A percentile compares a stretch with the other conserved stretches of the same genome.
phyloP scores from a whole-genome alignment of 805 yeast species.

The Starmerella apis region DNA sequence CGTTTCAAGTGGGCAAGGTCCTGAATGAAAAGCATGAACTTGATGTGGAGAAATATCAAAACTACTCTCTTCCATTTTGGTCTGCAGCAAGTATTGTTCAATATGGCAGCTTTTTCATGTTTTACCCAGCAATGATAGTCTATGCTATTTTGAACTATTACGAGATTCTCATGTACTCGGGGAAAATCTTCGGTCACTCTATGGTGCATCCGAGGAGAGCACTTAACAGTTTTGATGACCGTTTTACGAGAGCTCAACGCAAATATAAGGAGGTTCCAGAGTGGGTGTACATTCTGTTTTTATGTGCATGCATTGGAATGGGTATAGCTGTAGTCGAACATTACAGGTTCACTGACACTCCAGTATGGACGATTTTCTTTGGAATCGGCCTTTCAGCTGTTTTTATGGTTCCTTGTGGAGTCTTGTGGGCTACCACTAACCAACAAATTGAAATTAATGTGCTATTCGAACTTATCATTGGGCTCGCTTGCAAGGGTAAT shows the following conservation, averaged over 20 bases:
- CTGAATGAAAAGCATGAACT: constrained; percentile 39
- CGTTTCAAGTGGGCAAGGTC: constrained; percentile 38
- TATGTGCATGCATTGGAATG: constrained; percentile 37
- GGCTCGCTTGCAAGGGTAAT: constrained; percentile 49
- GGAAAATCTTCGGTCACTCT: constrained; percentile 6
- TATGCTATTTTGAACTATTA: constrained; percentile 39
- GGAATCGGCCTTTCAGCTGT: constrained; percentile 42
- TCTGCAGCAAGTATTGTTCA: constrained; percentile 49
- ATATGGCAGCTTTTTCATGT: constrained; percentile 47
- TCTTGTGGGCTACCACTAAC: constrained; percentile 42
- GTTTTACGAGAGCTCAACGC: constrained; percentile 50
- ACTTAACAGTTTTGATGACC: constrained; percentile 36
- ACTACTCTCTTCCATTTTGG: constrained; percentile 54
- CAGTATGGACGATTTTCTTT: constrained; percentile 30
- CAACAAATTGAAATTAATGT: constrained; percentile 42
- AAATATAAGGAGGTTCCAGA: constrained; percentile 54
- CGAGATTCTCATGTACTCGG: constrained; percentile 4
- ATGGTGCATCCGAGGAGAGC: constrained; percentile 25
- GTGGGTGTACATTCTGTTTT: constrained; percentile 19
- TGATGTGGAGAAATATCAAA: constrained; percentile 40
- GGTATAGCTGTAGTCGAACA: constrained; percentile 38
- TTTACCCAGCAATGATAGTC: constrained; percentile 45
- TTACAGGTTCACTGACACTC: constrained; percentile 33
- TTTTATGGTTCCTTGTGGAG: constrained; percentile 43
- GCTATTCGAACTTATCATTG: constrained; percentile 41